Conservation (phyloP, 163 green algal genomes). For the Scenedesmus sp. region DNA sequence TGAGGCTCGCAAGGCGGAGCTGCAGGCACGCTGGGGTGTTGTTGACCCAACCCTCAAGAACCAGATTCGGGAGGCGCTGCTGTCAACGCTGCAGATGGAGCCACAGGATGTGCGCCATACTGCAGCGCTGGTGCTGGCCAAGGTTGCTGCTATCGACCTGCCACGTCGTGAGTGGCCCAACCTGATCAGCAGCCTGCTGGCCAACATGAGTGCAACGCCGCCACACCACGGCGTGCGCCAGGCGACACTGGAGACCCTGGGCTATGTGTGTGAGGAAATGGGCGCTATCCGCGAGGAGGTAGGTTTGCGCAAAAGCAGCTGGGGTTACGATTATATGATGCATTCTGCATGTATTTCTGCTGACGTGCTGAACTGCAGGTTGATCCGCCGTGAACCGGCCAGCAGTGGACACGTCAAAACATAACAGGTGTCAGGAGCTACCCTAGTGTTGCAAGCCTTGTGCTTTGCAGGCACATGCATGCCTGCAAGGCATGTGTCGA, state of each 20-base stretch:
- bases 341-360: too few species aligned
- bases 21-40: slow-evolving; percentile 82
- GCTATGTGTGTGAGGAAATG: slow-evolving; percentile 99
- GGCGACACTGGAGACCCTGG: slow-evolving; percentile 92
- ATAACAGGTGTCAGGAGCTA: too few species aligned
- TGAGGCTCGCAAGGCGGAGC: slow-evolving; percentile 73
- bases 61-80: slow-evolving; percentile 87
- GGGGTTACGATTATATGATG: background rate
- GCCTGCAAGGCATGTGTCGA: background rate
- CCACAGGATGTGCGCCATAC: slow-evolving; percentile 80
- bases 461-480: background rate
- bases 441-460: too few species aligned
- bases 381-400: background rate
- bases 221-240: slow-evolving; percentile 78
- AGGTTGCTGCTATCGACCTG: slow-evolving; percentile 96
- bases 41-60: slow-evolving; percentile 78
- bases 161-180: slow-evolving; percentile 87
- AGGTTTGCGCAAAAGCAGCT: background rate
- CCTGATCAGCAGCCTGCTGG: slow-evolving; percentile 88
- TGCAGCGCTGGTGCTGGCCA: slow-evolving; percentile 93
- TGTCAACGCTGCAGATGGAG: slow-evolving; percentile 82
- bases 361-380: too few species aligned
- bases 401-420: too few species aligned
- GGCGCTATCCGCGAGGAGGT: slow-evolving; percentile 78
- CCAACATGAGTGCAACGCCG: slow-evolving; percentile 80